Conservation (phyloP, 129 eudicot species). For the Cynara cardunculus region DNA sequence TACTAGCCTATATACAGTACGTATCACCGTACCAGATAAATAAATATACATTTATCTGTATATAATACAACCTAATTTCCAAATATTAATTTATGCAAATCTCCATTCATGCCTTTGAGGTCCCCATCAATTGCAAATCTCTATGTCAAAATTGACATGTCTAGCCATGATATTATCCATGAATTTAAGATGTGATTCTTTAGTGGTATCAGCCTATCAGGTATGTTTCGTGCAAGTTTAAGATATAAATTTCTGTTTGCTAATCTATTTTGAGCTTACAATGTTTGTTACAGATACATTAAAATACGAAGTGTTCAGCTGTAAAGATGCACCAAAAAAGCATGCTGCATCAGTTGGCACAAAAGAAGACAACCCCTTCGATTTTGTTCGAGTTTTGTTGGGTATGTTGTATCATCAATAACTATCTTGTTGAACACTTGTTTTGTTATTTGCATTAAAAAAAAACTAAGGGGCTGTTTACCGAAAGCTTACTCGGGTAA, state of each 20-base stretch:
- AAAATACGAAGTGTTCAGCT: constrained; percentile 21
- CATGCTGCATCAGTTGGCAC: constrained; percentile 21
- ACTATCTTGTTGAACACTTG: background rate
- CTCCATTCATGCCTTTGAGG: background rate
- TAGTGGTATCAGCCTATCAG: background rate
- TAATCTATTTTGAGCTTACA: background rate
- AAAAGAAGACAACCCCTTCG: constrained; percentile 45
- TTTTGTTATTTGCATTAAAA: background rate
- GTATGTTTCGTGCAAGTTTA: background rate
- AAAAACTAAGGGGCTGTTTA: too few species aligned
- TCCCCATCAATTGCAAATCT: background rate
- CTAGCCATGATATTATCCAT: background rate
- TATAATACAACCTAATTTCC: background rate
- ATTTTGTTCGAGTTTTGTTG: constrained; percentile 37
- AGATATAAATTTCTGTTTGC: constrained; percentile 15
- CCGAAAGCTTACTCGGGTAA: too few species aligned
- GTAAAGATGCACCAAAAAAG: constrained; percentile 29
- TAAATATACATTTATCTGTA: background rate
- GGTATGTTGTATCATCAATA: constrained; percentile 35
- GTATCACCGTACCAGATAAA: too few species aligned
- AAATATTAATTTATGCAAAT: background rate
- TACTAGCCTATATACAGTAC: too few species aligned
- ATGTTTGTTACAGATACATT: constrained; percentile 31
- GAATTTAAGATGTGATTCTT: background rate
- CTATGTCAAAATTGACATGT: background rate